Percentiles rank a stretch among this genome's conserved stretches.
Evolutionary conservation across 257 asterid genomes (phyloP).

Genomic region (Haberlea rhodopensis): DNA sequence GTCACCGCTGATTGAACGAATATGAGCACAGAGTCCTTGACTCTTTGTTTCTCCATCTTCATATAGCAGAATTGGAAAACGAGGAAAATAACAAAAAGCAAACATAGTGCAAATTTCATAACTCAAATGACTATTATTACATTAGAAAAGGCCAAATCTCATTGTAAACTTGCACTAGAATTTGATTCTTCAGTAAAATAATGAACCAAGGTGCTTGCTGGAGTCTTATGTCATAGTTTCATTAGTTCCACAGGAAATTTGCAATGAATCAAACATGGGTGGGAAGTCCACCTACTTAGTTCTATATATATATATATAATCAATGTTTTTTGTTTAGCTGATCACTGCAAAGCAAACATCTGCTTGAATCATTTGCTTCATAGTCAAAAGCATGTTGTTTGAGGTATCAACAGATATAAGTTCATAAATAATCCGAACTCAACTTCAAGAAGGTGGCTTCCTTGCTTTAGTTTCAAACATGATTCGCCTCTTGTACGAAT

Average conservation of each 20-base stretch:
- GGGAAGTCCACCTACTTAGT: too few relatives aligned
- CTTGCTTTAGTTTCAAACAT: neutral
- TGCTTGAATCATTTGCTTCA: neutral
- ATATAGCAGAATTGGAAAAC: neutral
- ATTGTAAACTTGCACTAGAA: too few relatives aligned
- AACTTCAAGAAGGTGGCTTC: neutral
- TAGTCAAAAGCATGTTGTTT: too few relatives aligned
- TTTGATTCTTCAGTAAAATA: too few relatives aligned
- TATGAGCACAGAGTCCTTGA: neutral
- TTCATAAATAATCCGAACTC: neutral
- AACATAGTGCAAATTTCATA: too few relatives aligned
- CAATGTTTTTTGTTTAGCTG: too few relatives aligned
- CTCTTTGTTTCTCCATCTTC: neutral
- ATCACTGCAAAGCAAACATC: too few relatives aligned
- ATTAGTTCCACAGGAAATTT: too few relatives aligned
- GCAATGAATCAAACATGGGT: too few relatives aligned
- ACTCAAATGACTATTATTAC: neutral
- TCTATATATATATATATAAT: too few relatives aligned
- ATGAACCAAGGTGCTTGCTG: neutral
- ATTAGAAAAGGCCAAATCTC: neutral
- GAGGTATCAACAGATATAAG: too few relatives aligned
- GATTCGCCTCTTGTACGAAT: neutral
- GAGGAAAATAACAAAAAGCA: neutral
- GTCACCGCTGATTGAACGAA: neutral
- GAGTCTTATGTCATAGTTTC: too few relatives aligned